These are phyloP conservation scores for Berkeleyomyces rouxiae DNA, from an alignment of 2,329 filamentous ascomycete species.

Conservation along the genomic window DNA sequence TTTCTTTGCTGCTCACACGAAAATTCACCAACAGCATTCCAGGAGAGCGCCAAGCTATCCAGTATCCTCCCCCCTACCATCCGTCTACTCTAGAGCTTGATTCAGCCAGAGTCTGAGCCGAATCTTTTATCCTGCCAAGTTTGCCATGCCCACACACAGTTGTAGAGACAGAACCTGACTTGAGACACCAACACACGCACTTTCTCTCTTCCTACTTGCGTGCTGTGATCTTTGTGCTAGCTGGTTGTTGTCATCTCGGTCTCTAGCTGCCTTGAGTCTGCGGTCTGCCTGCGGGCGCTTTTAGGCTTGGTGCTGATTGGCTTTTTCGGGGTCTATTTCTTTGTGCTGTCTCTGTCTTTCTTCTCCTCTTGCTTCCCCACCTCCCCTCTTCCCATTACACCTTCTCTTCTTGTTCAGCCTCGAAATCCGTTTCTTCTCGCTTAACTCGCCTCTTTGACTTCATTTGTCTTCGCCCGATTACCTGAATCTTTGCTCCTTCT, in stretches of 20 bases:
- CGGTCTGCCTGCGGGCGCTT: not conserved
- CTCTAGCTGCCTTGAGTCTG: not conserved
- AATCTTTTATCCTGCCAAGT: not conserved
- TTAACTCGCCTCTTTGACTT: slow-evolving; percentile 3
- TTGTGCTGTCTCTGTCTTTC: not conserved
- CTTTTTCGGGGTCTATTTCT: not conserved
- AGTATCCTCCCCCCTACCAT: not conserved
- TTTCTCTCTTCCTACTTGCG: not conserved
- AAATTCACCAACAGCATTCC: no score
- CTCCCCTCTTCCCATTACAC: not conserved
- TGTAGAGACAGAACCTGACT: not conserved
- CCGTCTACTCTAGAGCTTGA: not conserved
- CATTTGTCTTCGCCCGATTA: not conserved
- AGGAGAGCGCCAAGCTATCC: not conserved
- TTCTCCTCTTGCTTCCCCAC: not conserved
- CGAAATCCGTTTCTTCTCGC: not conserved
- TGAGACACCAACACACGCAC: not conserved
- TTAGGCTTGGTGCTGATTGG: not conserved
- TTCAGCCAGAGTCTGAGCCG: not conserved
- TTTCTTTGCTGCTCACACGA: no score
- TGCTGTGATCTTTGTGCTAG: not conserved
- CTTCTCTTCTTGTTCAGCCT: slow-evolving; percentile 4
- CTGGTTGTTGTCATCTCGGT: not conserved
- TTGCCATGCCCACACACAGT: not conserved
- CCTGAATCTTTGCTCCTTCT: not conserved